phyloP scores from a whole-genome alignment of 495 filamentous ascomycete species.

The Penicillium cinerascens region DNA sequence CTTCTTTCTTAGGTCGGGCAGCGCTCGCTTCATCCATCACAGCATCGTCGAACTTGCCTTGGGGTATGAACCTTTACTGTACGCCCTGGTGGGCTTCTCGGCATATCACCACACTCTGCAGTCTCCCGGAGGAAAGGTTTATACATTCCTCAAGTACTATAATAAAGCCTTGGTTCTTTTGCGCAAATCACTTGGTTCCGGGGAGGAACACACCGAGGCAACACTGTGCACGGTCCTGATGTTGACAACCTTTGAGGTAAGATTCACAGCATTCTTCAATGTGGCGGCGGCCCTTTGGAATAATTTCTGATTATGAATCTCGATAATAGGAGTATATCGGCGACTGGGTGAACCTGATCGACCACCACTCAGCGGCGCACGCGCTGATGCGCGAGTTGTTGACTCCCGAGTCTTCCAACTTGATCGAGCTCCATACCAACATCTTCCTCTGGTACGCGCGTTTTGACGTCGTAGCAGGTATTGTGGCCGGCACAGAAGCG shows the following conservation, averaged over 20 bases:
- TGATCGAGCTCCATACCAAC: slow-evolving; percentile 62
- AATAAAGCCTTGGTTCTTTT: slow-evolving; percentile 78
- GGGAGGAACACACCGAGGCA: slow-evolving; percentile 65
- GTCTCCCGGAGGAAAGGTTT: slow-evolving; percentile 64
- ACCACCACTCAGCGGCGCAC: slow-evolving; percentile 87
- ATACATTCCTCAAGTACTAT: slow-evolving; percentile 85
- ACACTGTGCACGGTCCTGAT: slow-evolving; percentile 87
- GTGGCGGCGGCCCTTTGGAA: neutral
- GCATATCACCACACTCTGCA: slow-evolving; percentile 80
- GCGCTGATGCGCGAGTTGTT: slow-evolving; percentile 74
- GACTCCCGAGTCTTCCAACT: slow-evolving; percentile 71
- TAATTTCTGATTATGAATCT: neutral
- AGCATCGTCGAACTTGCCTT: slow-evolving; percentile 68
- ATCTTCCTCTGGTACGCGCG: slow-evolving; percentile 84
- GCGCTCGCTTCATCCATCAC: slow-evolving; percentile 66
- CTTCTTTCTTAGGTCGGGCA: slow-evolving; percentile 69
- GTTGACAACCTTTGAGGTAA: slow-evolving; percentile 87
- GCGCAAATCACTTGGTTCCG: slow-evolving; percentile 63
- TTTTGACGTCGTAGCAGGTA: slow-evolving; percentile 79
- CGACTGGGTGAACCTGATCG: slow-evolving; percentile 88
- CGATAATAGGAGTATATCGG: slow-evolving; percentile 77
- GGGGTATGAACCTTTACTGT: slow-evolving; percentile 76
- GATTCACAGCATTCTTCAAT: neutral
- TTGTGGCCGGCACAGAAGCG: slow-evolving; percentile 75
- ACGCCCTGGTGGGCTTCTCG: slow-evolving; percentile 86